Base-by-base conservation (phyloP, 2,329 filamentous ascomycete species). In the Botrytis galanthina region DNA sequence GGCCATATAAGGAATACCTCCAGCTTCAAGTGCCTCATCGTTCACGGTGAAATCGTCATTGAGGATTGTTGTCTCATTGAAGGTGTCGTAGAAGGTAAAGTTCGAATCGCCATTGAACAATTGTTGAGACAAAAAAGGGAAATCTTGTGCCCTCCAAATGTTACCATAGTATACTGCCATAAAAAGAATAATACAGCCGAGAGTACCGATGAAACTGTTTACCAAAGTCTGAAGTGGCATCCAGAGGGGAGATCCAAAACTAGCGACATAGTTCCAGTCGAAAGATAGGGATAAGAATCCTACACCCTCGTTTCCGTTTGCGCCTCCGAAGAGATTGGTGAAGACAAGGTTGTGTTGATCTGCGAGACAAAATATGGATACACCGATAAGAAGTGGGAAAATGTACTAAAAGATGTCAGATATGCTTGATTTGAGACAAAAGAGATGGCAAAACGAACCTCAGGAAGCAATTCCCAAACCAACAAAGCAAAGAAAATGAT, bases 241-340 rank as follows among this genome's bases (percentile, higher is more conserved):
- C 75, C 75, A 78, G 61, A 78, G 63, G 1, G 76, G 76, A 32
- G 76, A 78, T 35, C 75, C 75, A 22, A 76, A 72, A 61, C 72
- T 62, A 61, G 76, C 75, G 61, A 85, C 82, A 73, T 85, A 85
- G 63, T 84, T 80, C 82, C 83, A 85, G 75, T 85, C 84, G 44
- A 85, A 81, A 32, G 79, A 83, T 44, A 83, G 72, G 7, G 78
- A 80, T 7, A 85, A 44, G 35, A 69, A 35, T 26, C 83, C 79
- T 9, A 81, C 77, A 18, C 84, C 84, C 75, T 86, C 84, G 73
- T 86, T 84, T 6, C 83, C 83, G 57, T 80, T 81, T 3, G 84
- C 80, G n/a, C 85, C 86, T 6, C 85, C 85, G 74, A 87, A 87
- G n/a, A 87, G 77, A 59, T 85, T 84, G 32, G 84, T 86, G 68